Base-by-base conservation (phyloP, 805 yeast species). In the Kurtzmaniella cleridarum region DNA sequence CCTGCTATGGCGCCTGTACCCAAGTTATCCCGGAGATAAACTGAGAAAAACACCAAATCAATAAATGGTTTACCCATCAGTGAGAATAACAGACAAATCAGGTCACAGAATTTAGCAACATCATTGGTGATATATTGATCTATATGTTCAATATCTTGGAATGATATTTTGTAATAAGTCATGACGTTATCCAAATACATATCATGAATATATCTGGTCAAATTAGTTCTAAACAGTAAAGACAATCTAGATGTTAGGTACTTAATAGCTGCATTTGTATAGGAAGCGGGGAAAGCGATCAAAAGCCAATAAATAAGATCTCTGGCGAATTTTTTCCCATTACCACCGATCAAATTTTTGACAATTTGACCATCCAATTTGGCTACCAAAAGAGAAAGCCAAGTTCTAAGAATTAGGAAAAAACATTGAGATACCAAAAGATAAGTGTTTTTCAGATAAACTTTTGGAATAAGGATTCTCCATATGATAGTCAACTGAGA, bases 341-440 rank as follows among this genome's bases (percentile, higher is more conserved):
- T 79, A 13, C 89, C 88, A 13, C 88, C 81, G 48, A 90, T 87
- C 54, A 90, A 76, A 59, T 89, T 91, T 57, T 85, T 82, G 33
- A 89, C 96, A 36, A 90, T 84, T 57, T 85, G 91, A 51, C 96
- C 97, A 59, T 90, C 98, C 36, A 90, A 69, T 55, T 83, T 82
- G 3, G 98, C 95, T 26, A 90, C 88, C 41, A 89, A 64, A 40
- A 90, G 69, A 23, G 93, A 83, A 43, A 90, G 70, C 84, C 90
- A 90, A 1, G 98, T 90, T 60, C 98, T 72, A 46, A 87, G 70
- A 16, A 87, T 67, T 30, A 90, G 69, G 49, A 88, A 84, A 43
- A 78, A 67, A 41, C 90, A 78, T 53, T 90, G 96, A 6, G 86
- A 68, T 2, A 76, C 58, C 32, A 90, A 62, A 34, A 86, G 62